A percentile compares a stretch with the other conserved stretches of the same genome.
Evolutionary conservation across 768 basidiomycete species (phyloP).

Genomic region (Rhodosporidiobolus sp.): DNA sequence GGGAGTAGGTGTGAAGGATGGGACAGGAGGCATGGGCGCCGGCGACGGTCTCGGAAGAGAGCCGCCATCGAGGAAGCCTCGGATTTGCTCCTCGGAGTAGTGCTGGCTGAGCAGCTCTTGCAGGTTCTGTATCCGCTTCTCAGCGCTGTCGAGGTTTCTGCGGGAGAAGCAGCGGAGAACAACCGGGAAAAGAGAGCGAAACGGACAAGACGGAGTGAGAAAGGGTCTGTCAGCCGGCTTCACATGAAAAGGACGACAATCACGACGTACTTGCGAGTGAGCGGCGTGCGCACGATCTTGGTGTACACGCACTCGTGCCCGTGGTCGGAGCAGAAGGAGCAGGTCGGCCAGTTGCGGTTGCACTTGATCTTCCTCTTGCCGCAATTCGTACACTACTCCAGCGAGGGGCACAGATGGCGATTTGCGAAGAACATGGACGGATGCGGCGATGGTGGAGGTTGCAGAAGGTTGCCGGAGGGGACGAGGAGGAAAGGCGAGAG

Average conservation of each 20-base stretch:
- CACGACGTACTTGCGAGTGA: conserved; percentile 6
- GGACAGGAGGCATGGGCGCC: background rate
- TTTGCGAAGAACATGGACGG: background rate
- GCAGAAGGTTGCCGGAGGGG: too few species aligned
- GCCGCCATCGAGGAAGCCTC: background rate
- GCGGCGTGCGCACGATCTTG: background rate
- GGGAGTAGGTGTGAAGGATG: background rate
- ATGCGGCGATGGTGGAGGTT: background rate
- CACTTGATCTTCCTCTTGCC: conserved; percentile 1
- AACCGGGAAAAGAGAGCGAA: background rate
- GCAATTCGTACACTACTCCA: background rate
- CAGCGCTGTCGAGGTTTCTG: conserved; percentile 3
- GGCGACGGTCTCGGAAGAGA: background rate
- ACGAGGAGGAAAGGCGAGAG: too few species aligned
- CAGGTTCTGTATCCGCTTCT: background rate
- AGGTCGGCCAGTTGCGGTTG: background rate
- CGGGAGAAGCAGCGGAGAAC: background rate
- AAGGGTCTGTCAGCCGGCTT: too few species aligned
- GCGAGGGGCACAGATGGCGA: background rate
- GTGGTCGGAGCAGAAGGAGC: background rate
- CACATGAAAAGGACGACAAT: too few species aligned
- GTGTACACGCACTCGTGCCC: background rate
- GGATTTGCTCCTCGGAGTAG: background rate
- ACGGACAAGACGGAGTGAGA: too few species aligned
- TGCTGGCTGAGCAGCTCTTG: background rate